These are phyloP conservation scores for Spirogloea muscicola DNA, from an alignment of 139 green algal genomes.

Conservation along the genomic window DNA sequence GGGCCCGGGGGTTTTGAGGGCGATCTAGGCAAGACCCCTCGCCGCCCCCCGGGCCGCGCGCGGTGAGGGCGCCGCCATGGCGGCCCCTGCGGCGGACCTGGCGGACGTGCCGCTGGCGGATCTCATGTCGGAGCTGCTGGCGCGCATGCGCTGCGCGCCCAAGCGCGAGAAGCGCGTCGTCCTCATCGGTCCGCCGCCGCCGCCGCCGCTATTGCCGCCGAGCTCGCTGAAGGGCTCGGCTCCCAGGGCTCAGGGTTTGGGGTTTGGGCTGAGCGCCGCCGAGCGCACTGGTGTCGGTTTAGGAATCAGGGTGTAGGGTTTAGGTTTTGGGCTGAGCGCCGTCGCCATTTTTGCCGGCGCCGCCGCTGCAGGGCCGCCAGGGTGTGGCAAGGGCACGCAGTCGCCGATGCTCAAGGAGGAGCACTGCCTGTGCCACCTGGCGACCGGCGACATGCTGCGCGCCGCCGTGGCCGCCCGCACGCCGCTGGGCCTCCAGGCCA, in stretches of 20 bases:
- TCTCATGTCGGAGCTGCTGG: slow-evolving; percentile 82
- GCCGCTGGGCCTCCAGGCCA: slow-evolving; percentile 59
- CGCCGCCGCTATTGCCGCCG: too few relatives aligned
- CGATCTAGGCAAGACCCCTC: too few relatives aligned
- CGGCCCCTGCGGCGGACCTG: slow-evolving; percentile 58
- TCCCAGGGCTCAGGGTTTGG: too few relatives aligned
- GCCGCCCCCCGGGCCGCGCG: too few relatives aligned
- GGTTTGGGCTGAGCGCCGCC: too few relatives aligned
- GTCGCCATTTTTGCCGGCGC: too few relatives aligned
- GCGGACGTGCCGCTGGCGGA: slow-evolving; percentile 68
- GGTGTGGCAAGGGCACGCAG: slow-evolving; percentile 66
- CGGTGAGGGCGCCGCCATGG: too few relatives aligned
- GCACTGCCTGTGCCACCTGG: slow-evolving; percentile 95
- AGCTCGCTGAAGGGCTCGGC: too few relatives aligned
- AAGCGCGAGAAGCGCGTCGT: slow-evolving; percentile 95
- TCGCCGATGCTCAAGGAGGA: slow-evolving; percentile 92
- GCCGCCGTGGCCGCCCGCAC: slow-evolving; percentile 74
- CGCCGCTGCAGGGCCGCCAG: slow-evolving; percentile 51
- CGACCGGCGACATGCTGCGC: slow-evolving; percentile 92
- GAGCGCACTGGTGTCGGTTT: too few relatives aligned
- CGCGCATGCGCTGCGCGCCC: slow-evolving; percentile 80
- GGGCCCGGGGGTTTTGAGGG: too few relatives aligned
- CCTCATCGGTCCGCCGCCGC: slow-evolving; percentile 92
- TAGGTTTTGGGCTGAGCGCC: too few relatives aligned
- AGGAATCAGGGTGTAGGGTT: too few relatives aligned